These are phyloP conservation scores for Halocafeteria seosinensis DNA, from an alignment of 108 stramenopile species.

Conservation along the genomic window DNA sequence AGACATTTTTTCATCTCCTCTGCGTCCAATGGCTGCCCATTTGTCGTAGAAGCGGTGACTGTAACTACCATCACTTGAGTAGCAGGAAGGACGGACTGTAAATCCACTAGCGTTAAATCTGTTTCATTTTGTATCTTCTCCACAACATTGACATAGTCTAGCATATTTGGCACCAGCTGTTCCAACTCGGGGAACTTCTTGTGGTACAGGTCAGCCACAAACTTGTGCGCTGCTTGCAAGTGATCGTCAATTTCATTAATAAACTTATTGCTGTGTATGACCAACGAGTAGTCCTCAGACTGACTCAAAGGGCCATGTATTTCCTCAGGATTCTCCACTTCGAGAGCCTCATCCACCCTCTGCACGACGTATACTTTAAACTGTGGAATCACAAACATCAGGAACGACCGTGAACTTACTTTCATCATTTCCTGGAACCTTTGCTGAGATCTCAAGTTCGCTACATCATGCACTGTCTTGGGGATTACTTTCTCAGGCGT, in stretches of 20 bases:
- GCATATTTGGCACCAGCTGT: slow-evolving; percentile 56
- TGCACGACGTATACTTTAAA: too few species aligned
- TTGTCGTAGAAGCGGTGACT: slow-evolving; percentile 66
- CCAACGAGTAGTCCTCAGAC: too few species aligned
- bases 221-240: slow-evolving; percentile 24
- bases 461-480: too few species aligned
- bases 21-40: slow-evolving; percentile 39
- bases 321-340: too few species aligned
- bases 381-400: too few species aligned
- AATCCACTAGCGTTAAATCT: slow-evolving; percentile 49
- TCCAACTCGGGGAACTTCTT: slow-evolving; percentile 67
- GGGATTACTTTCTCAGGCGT: too few species aligned
- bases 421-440: too few species aligned
- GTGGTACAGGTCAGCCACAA: slow-evolving; percentile 30
- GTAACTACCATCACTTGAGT: slow-evolving; percentile 77
- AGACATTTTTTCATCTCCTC: slow-evolving; percentile 34
- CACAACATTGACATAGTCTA: slow-evolving; percentile 64
- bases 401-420: too few species aligned
- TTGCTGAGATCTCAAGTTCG: too few species aligned
- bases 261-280: too few species aligned
- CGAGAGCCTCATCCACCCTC: too few species aligned
- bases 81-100: slow-evolving; percentile 46
- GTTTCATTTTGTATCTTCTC: slow-evolving; percentile 67
- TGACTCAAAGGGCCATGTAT: too few species aligned
- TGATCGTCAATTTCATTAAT: slow-evolving; percentile 38